A percentile compares a stretch with the other conserved stretches of the same genome.
Evolutionary conservation across 106 monocot species (phyloP).

Genomic region (Platanthera zijinensis): DNA sequence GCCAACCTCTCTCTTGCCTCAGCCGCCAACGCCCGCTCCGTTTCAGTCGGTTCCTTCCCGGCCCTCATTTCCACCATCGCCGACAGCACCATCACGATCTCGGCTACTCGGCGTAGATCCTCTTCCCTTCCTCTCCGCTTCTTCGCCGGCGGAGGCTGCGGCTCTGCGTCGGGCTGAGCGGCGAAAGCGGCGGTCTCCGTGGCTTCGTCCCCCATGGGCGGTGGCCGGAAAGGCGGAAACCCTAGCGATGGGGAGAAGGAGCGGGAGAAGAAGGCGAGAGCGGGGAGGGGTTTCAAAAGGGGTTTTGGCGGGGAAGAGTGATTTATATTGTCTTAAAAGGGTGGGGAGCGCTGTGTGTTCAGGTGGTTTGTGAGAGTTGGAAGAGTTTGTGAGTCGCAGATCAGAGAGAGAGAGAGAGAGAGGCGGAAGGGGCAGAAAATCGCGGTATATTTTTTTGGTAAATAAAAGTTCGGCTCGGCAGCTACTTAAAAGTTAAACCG

Average conservation of each 20-base stretch:
- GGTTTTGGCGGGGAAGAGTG: conserved; percentile 15
- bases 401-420: conserved; percentile 9
- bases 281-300: conserved; percentile 1
- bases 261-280: neutral
- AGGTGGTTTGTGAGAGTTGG: conserved; percentile 16
- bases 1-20: conserved; percentile 67
- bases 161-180: conserved; percentile 3
- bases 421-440: conserved; percentile 6
- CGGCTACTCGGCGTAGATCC: conserved; percentile 63
- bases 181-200: neutral
- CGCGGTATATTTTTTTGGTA: neutral
- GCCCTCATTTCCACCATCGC: conserved; percentile 73
- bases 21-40: conserved; percentile 54
- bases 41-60: conserved; percentile 54
- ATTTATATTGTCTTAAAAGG: neutral
- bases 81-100: conserved; percentile 90
- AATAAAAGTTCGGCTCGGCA: no score
- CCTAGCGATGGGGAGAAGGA: conserved; percentile 15
- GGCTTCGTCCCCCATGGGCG: conserved; percentile 10
- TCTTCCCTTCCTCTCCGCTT: conserved; percentile 26
- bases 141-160: conserved; percentile 14
- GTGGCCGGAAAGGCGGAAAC: neutral
- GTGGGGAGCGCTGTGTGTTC: conserved; percentile 6
- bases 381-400: conserved; percentile 5
- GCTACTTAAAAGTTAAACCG: no score